Evolutionary conservation across 345 rosid species (phyloP).

Genomic region (Firmiana major): DNA sequence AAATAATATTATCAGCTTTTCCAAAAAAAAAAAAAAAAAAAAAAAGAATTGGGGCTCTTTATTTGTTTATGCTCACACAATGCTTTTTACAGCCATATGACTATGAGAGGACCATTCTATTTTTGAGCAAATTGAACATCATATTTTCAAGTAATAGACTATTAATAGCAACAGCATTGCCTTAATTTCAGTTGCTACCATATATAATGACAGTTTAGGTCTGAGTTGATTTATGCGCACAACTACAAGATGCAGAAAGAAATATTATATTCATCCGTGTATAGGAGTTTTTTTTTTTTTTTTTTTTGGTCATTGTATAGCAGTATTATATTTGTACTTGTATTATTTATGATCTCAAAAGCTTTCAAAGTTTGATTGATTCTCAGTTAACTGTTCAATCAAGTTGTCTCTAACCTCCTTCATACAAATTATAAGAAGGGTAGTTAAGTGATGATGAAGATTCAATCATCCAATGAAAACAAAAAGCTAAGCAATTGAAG

Average conservation of each 20-base stretch:
- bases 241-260: not conserved
- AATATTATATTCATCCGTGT: not conserved
- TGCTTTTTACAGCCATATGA: no score
- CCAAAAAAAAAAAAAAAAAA: no score
- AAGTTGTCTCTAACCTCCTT: not conserved
- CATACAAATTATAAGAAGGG: not conserved
- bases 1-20: no score
- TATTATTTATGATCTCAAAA: not conserved
- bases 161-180: not conserved
- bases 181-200: not conserved
- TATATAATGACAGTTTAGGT: not conserved
- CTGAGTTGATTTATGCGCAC: not conserved
- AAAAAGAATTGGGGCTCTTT: not conserved
- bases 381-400: not conserved
- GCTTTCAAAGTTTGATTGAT: not conserved
- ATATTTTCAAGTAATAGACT: not conserved
- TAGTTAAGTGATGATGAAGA: not conserved
- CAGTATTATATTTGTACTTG: no score
- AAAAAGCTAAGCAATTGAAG: not conserved
- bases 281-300: no score
- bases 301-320: no score
- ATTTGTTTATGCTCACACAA: not conserved
- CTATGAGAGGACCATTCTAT: not conserved
- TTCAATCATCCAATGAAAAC: not conserved
- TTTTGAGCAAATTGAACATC: no score